These are phyloP conservation scores for Auriscalpium vulgare DNA, from an alignment of 768 basidiomycete genomes.

Conservation along the genomic window DNA sequence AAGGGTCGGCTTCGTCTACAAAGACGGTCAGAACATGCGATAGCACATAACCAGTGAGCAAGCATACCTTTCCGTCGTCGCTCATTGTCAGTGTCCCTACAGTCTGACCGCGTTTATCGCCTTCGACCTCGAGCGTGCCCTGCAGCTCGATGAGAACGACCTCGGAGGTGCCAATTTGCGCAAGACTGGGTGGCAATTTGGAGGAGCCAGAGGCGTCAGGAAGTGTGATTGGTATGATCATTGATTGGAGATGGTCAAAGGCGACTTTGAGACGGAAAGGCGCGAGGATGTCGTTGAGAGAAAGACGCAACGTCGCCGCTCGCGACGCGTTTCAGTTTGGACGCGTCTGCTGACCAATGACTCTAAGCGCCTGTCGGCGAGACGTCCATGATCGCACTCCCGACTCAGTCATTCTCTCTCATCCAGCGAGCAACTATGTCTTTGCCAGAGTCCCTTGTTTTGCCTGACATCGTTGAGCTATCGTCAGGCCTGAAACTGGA, in stretches of 20 bases:
- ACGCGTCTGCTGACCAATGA: too few relatives aligned
- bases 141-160: slow-evolving; percentile 84
- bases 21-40: background rate
- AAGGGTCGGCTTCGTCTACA: slow-evolving; percentile 70
- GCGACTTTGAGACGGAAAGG: too few relatives aligned
- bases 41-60: background rate
- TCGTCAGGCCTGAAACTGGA: slow-evolving; percentile 12
- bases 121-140: slow-evolving; percentile 70
- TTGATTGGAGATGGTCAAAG: slow-evolving; percentile 16
- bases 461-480: slow-evolving; percentile 8
- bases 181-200: slow-evolving; percentile 55
- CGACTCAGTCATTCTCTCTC: too few relatives aligned
- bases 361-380: too few relatives aligned
- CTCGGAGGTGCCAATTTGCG: slow-evolving; percentile 70
- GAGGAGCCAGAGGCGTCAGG: slow-evolving; percentile 25
- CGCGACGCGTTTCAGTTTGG: too few relatives aligned
- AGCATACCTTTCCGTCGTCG: slow-evolving; percentile 41
- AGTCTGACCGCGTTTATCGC: slow-evolving; percentile 57
- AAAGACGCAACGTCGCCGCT: too few relatives aligned
- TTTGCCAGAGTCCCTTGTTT: background rate
- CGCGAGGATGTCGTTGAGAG: too few relatives aligned
- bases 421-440: too few relatives aligned
- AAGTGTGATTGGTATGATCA: slow-evolving; percentile 61
- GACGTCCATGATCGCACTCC: too few relatives aligned
- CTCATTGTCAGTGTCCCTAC: slow-evolving; percentile 73